Conservation (phyloP, 2,329 filamentous ascomycete genomes). For the Colletotrichum lini region DNA sequence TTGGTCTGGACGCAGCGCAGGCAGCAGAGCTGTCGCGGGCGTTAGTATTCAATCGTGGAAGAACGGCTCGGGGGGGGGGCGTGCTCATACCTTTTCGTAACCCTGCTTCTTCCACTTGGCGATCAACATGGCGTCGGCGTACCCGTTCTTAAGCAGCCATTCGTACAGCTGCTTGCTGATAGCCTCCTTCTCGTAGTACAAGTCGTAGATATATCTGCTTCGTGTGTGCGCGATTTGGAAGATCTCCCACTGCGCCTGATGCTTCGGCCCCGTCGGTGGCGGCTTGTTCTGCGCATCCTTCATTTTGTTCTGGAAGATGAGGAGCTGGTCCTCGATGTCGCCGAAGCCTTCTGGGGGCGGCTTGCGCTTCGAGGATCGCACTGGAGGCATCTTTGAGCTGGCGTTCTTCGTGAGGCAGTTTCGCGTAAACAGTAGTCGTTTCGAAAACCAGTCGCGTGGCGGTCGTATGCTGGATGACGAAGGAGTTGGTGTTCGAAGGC, state of each 20-base stretch:
- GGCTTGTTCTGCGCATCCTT: conserved; percentile 95
- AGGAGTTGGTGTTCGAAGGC: conserved; percentile 9
- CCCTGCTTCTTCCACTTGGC: conserved; percentile 99
- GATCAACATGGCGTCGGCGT: conserved; percentile 95
- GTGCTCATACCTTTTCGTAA: conserved; percentile 87
- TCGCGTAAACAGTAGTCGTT: background rate
- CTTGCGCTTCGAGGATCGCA: conserved; percentile 83
- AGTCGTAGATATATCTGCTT: conserved; percentile 93
- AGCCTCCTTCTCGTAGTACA: conserved; percentile 98
- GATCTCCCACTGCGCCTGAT: conserved; percentile 96
- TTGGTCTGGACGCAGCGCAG: conserved; percentile 98
- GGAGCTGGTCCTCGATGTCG: conserved; percentile 88
- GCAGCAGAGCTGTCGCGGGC: conserved; percentile 81
- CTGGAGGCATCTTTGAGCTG: conserved; percentile 75
- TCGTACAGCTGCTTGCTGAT: conserved; percentile 95
- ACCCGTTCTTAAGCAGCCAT: conserved; percentile 95
- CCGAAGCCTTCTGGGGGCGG: conserved; percentile 88
- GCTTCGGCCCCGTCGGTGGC: conserved; percentile 82
- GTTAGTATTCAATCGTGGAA: background rate
- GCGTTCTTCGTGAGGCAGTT: background rate
- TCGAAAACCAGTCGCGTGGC: conserved; percentile 8
- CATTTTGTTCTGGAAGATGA: conserved; percentile 92
- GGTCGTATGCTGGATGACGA: conserved; percentile 11
- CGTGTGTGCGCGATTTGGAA: conserved; percentile 98
- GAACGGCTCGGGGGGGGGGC: conserved; percentile 45